Base-by-base conservation (phyloP, 1,139 yeast species). In the Geotrichum klebahnii region DNA sequence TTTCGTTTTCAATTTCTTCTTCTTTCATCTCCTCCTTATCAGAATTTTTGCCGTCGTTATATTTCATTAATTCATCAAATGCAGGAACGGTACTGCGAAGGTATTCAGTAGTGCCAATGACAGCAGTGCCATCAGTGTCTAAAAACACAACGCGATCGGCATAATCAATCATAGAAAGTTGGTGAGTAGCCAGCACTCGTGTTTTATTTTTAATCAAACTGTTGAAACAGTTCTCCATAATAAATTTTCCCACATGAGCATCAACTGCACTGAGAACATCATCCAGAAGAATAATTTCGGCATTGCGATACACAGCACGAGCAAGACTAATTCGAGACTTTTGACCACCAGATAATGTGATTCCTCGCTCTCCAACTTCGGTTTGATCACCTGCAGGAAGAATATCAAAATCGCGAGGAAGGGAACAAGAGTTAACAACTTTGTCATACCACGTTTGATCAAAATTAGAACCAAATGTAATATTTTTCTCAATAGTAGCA, bases 211-310 rank as follows among this genome's bases (percentile, higher is more conserved):
- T 66, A 59, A 88, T 64, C 45, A 79, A 57, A 0, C 84, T 89
- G 54, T 77, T 55, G 44, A 88, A 67, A 66, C 95, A 86, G 20
- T 78, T 69, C 52, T 81, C 82, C 76, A 87, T 79, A 46, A 89
- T 85, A 61, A 82, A 86, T 57, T 80, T 82, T 39, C 96, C 96
- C 24, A 88, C 96, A 62, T 86, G 81, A 6, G 96, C 87, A 71
- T 89, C 97, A n/a, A 89, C 96, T 1, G 96, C 97, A 69, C 89
- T 81, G 53, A 89, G 72, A 5, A 88, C 94, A 67, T 89, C 97
- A 63, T 89, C 97, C 54, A 89, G 71, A 52, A 89, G 67, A 20
- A 86, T 70, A 37, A 84, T 80, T 53, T 84, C 88, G 29, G 75
- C 71, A 51, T 79, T 72, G 37, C 84, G 80, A 65, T 89, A 89